Percentiles rank a stretch among this genome's conserved stretches.
These are phyloP conservation scores for Fusarium chaquense DNA, from an alignment of 2,329 filamentous ascomycete species.

Conservation along the genomic window DNA sequence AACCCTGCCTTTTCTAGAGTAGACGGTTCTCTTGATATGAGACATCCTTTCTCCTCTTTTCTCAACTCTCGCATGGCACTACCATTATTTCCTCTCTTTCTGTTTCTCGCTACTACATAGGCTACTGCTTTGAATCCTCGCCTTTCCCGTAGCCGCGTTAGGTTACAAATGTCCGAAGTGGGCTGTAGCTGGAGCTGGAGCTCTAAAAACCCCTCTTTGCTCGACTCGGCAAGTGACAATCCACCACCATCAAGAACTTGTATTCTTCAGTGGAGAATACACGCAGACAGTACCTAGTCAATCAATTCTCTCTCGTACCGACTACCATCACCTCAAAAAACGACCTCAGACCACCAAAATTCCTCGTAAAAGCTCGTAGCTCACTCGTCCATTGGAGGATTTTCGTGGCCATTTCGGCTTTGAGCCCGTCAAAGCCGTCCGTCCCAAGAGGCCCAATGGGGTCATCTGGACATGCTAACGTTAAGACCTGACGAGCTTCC, in stretches of 20 bases:
- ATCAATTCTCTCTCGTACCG: constrained; percentile 24
- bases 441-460: constrained; percentile 24
- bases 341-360: constrained; percentile 40
- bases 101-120: not conserved
- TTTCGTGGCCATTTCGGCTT: constrained; percentile 24
- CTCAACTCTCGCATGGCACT: not conserved
- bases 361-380: constrained; percentile 27
- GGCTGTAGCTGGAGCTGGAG: constrained; percentile 43
- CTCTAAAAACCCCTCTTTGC: constrained; percentile 27
- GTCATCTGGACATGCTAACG: constrained; percentile 12
- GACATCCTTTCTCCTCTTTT: not conserved
- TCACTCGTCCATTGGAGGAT: constrained; percentile 34
- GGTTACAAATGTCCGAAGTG: constrained; percentile 31
- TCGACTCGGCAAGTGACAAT: constrained; percentile 16
- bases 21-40: constrained; percentile 1
- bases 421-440: constrained; percentile 32
- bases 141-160: constrained; percentile 11
- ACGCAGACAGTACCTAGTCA: constrained; percentile 18
- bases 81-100: not conserved
- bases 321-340: constrained; percentile 13
- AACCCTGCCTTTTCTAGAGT: not conserved
- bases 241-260: constrained; percentile 15
- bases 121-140: not conserved
- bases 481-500: not conserved
- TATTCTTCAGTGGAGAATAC: constrained; percentile 17